phyloP scores from a whole-genome alignment of 2,329 filamentous ascomycete species.

The Aspergillus terreus region DNA sequence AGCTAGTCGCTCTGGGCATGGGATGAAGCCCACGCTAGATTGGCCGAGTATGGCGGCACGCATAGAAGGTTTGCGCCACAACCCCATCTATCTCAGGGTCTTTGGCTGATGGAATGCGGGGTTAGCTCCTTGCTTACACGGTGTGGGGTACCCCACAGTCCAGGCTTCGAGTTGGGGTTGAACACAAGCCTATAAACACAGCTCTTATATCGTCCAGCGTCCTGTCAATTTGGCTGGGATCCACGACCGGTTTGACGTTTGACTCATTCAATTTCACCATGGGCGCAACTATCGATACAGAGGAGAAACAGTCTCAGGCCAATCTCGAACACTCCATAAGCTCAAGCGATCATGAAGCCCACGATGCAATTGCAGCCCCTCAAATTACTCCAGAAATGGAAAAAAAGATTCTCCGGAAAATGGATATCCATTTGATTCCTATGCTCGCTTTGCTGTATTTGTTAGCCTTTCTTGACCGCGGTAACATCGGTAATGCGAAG shows the following conservation, averaged over 20 bases:
- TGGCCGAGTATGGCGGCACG: background rate
- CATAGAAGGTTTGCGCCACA: background rate
- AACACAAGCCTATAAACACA: background rate
- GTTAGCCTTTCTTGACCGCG: slow-evolving; percentile 30
- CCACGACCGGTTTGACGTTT: too few species aligned
- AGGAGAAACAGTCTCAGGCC: background rate
- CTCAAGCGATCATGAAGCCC: background rate
- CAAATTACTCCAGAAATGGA: slow-evolving; percentile 9
- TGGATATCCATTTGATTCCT: slow-evolving; percentile 25
- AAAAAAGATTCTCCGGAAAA: slow-evolving; percentile 22
- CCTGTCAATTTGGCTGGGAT: too few species aligned
- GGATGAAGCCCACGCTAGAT: background rate
- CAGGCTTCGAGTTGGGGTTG: background rate
- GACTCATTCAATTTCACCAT: background rate
- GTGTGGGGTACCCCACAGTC: background rate
- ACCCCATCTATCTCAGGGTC: background rate
- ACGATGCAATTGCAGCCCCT: background rate
- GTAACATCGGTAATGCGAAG: slow-evolving; percentile 35
- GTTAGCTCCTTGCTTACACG: background rate
- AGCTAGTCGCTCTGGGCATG: background rate
- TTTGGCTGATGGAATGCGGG: background rate
- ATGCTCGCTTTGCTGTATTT: slow-evolving; percentile 28
- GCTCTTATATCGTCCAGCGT: background rate
- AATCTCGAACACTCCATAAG: background rate
- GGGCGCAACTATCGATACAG: background rate